Evolutionary conservation across 805 yeast genomes (phyloP), one percentile per base, ranked within the genome.

Genomic region (Schizosaccharomyces lindneri): DNA sequence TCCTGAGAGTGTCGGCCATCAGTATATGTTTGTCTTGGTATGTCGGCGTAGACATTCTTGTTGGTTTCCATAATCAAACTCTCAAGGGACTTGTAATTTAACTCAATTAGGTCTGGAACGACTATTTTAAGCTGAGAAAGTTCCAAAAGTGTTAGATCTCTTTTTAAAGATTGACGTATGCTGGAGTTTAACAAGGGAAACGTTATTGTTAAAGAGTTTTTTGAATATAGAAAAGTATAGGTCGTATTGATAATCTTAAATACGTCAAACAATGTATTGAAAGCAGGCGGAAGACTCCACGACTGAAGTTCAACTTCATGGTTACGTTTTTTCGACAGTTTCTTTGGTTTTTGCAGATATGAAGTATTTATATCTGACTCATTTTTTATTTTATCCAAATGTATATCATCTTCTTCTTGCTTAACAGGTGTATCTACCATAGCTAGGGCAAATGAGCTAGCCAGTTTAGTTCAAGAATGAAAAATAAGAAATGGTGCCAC

Each of bases 171-270:
- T 59, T 73, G 74, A 62, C 79, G 80, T 7, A 80, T 79, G 0
- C 84, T 79, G 17, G 74, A 73, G 62, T 74, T 78, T 29, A 83
- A 68, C 0, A 79, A 71, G 2, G 78, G 79, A 67, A 78, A 79
- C 11, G 83, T 79, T 0, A 85, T 80, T 2, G 80, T 69, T 4
- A 82, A 74, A 67, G 81, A 83, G 63, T 81, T 80, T 62, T 85
- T 72, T 2, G 83, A 77, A 51, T 81, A 75, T 9, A 82, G 71
- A 66, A 83, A 83, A 0, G 86, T 81, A 70, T 75, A 81, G 63
- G 81, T 78, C 0, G 85, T 80, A 31, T 62, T 62, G 4, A 65
- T 59, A 7, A 64, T 62, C 39, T 39, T 32, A 17, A 61, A 59
- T 43, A 59, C 21, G 19, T 17, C n/a, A 3, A 27, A 29, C 11